phyloP scores from a whole-genome alignment of 1,284 basidiomycete species.

The Trichosporon faecale region DNA sequence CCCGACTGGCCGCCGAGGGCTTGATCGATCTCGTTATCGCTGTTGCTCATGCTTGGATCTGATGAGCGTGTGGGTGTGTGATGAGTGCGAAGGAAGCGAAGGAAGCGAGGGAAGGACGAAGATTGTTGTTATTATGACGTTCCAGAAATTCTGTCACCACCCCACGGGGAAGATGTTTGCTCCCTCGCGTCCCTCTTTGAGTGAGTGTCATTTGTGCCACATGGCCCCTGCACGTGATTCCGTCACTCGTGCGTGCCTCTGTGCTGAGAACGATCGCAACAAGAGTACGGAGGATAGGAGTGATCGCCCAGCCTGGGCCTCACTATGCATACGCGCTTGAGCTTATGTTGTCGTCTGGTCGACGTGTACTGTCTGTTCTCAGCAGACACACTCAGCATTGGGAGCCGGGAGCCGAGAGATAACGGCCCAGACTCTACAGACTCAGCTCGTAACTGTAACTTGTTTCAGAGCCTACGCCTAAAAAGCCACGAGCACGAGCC shows the following conservation, averaged over 20 bases:
- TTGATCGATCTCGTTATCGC: slow-evolving; percentile 1
- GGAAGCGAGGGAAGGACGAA: not conserved
- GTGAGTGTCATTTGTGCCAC: not conserved
- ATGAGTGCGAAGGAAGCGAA: too few relatives aligned
- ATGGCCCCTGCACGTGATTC: not conserved
- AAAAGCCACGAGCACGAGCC: too few relatives aligned
- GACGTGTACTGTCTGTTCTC: not conserved
- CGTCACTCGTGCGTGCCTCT: not conserved
- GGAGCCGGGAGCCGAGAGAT: too few relatives aligned
- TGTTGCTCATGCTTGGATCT: not conserved
- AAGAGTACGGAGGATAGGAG: not conserved
- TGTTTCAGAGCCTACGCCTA: not conserved
- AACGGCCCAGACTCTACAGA: not conserved
- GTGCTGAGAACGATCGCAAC: not conserved
- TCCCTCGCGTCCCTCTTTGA: not conserved
- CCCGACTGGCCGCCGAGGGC: not conserved
- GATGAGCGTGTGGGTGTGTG: too few relatives aligned
- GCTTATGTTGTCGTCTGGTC: not conserved
- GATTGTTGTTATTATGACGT: not conserved
- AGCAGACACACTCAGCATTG: too few relatives aligned
- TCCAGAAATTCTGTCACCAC: not conserved
- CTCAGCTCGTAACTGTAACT: too few relatives aligned
- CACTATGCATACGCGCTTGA: slow-evolving; percentile 9
- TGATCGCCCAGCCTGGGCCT: not conserved
- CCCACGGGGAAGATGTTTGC: not conserved